Base-by-base conservation (phyloP, 768 basidiomycete species). In the Pisolithus orientalis region DNA sequence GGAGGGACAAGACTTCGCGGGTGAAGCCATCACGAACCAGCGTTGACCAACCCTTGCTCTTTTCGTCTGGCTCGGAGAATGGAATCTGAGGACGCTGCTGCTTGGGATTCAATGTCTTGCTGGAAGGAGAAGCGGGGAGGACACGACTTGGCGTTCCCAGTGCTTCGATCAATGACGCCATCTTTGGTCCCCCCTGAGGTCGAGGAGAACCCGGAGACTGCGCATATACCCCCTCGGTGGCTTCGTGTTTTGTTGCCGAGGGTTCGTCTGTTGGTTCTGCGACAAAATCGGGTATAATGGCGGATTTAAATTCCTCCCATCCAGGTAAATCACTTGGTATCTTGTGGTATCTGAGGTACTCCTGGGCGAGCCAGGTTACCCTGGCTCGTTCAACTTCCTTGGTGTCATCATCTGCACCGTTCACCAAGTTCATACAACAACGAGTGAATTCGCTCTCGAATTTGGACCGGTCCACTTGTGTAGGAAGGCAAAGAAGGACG, bases 361-460 rank as follows among this genome's bases (percentile, higher is more conserved):
- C 79, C 14, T 72, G 73, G 0, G 79, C 82, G 46, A 91, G 70
- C 86, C 87, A 88, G 11, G 62, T 65, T 2, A 87, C 80, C 43
- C 83, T 73, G 31, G 64, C 53, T 28, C 71, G 75, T 52, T 72
- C 68, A 21, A 68, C 70, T 39, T 67, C 68, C 49, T 64, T 70
- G 42, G 54, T 52, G 34, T 69, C 69, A 21, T 74, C 75, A 1
- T 69, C 67, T 1, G 80, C 79, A 0, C 85, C 84, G 29, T 71
- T 75, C 32, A 89, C 72, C 47, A 89, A 74, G 66, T 81, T 84
- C 1, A 75, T 74, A 61, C 82, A 85, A 56, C 83, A 83, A 29
- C 87, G 75, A 29, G 77, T 68, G 45, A 90, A 80, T 63, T 91
- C 89, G n/a, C 65, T 61, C 65, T 90, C 88, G 56, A 90, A 86